These are phyloP conservation scores for Isatis tinctoria DNA, from an alignment of 345 rosid genomes.

Conservation along the genomic window DNA sequence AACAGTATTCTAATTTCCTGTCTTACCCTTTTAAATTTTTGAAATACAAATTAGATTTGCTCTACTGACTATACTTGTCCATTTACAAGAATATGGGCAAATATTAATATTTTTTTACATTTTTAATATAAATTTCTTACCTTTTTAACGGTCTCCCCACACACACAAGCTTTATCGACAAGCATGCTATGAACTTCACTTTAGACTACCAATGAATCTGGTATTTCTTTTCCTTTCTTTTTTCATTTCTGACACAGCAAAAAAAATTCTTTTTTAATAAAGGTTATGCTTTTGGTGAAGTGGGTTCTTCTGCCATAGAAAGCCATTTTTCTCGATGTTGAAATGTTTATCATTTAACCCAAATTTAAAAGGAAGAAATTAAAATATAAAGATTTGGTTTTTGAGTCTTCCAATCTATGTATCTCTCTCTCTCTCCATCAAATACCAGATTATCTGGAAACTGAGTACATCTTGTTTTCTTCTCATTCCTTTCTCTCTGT, in stretches of 20 bases:
- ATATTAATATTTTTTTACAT: not conserved
- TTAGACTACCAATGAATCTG: slow-evolving; percentile 42
- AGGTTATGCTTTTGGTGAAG: slow-evolving; percentile 37
- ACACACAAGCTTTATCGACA: slow-evolving; percentile 40
- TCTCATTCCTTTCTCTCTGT: slow-evolving; percentile 33
- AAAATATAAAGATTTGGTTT: not conserved
- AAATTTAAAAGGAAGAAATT: slow-evolving; percentile 17
- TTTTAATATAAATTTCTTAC: slow-evolving; percentile 23
- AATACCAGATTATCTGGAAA: slow-evolving; percentile 27
- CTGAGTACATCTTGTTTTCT: slow-evolving; percentile 34
- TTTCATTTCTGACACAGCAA: slow-evolving; percentile 41
- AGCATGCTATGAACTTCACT: slow-evolving; percentile 52
- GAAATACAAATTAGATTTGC: slow-evolving; percentile 8
- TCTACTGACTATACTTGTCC: slow-evolving; percentile 28
- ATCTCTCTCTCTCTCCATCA: slow-evolving; percentile 25
- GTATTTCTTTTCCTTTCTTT: not conserved
- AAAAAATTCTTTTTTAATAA: not conserved
- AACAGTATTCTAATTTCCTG: slow-evolving; percentile 20
- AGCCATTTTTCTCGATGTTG: slow-evolving; percentile 41
- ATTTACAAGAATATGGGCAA: slow-evolving; percentile 22
- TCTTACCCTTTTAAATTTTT: slow-evolving; percentile 16
- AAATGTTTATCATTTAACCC: slow-evolving; percentile 31
- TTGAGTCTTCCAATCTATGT: slow-evolving; percentile 4
- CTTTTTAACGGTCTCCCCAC: slow-evolving; percentile 35
- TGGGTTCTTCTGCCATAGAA: slow-evolving; percentile 50